phyloP scores from a whole-genome alignment of 2,329 filamentous ascomycete genomes.

The Coniochaeta sp. region DNA sequence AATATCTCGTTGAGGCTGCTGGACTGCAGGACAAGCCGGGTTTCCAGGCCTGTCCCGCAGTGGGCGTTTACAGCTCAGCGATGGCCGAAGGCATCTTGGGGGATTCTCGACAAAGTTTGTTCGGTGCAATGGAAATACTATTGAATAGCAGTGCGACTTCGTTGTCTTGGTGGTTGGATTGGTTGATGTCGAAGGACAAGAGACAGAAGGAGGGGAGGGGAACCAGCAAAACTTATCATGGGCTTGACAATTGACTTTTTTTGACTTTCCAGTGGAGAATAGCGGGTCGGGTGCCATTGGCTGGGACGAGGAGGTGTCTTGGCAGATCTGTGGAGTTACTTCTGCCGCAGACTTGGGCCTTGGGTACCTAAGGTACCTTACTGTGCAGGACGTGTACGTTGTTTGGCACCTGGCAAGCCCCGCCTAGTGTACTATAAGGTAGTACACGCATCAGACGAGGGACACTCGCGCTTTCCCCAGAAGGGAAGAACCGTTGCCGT shows the following conservation, averaged over 20 bases:
- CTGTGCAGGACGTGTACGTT: too few species aligned
- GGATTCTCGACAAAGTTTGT: slow-evolving; percentile 63
- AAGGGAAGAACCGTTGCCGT: not conserved
- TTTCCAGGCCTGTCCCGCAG: slow-evolving; percentile 58
- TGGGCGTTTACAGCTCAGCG: slow-evolving; percentile 89
- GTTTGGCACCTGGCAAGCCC: not conserved
- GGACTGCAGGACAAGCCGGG: slow-evolving; percentile 65
- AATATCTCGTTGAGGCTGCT: slow-evolving; percentile 73
- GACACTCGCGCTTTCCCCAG: not conserved
- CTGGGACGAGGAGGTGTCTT: not conserved
- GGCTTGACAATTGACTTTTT: slow-evolving; percentile 21
- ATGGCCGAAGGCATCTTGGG: slow-evolving; percentile 63
- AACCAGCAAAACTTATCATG: slow-evolving; percentile 16
- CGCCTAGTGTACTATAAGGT: too few species aligned
- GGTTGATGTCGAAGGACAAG: slow-evolving; percentile 24
- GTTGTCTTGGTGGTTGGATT: slow-evolving; percentile 46
- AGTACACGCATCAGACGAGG: too few species aligned
- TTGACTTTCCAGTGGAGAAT: slow-evolving; percentile 10
- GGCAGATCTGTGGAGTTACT: not conserved
- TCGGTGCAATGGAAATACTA: slow-evolving; percentile 22
- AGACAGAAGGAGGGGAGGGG: slow-evolving; percentile 21
- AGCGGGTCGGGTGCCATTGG: slow-evolving; percentile 1
- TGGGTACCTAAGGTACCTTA: too few species aligned
- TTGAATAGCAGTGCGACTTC: slow-evolving; percentile 49
- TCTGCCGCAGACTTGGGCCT: not conserved